Base-by-base conservation (phyloP, 1,139 yeast species). In the Debaryomyces coudertii region DNA sequence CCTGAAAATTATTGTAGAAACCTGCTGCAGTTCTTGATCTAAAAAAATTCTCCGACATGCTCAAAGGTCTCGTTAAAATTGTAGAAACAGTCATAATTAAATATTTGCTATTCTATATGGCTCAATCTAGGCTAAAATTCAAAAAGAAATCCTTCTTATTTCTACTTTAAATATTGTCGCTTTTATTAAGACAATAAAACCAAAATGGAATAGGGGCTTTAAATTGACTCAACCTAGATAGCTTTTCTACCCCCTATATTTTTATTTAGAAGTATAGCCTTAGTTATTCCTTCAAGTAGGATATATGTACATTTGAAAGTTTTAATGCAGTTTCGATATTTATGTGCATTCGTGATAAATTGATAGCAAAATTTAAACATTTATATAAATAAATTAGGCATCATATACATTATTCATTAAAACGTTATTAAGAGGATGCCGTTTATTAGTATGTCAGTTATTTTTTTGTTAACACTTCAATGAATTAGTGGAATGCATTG, bases 31-130 rank as follows among this genome's bases (percentile, higher is more conserved):
- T 66, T 45, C 79, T 53, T 31, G 65, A 62, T 25, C 77, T 56
- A 47, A 66, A 68, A 52, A 69, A 68, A 52, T 68, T 63, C 47
- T 74, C 79, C n/a, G 59, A 57, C 5, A 53, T 46, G 41, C 75
- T 66, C 48, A 73, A 61, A 0, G 66, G 66, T 31, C 70, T 47
- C n/a, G 40, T 29, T 20, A 18, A 9, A 8, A 34, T 20, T 11
- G 34, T 36, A 28, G 40, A 15, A 16, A 34, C 8, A 20, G 34
- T 29, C 41, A 38, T 38, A 15, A 14, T 14, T 5, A 8, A 14
- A 29, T 7, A 2, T 4, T 14, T 15, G 16, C 9, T 11, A 9
- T 20, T 20, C 12, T 33, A 11, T 11, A 8, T 31, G 27, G 9
- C 15, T 14, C 3, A 7, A 4, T 14, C 22, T 14, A 5, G 11